A percentile compares a stretch with the other conserved stretches of the same genome.
Conservation (phyloP, 306 rosid species). For the Acacia crassicarpa region DNA sequence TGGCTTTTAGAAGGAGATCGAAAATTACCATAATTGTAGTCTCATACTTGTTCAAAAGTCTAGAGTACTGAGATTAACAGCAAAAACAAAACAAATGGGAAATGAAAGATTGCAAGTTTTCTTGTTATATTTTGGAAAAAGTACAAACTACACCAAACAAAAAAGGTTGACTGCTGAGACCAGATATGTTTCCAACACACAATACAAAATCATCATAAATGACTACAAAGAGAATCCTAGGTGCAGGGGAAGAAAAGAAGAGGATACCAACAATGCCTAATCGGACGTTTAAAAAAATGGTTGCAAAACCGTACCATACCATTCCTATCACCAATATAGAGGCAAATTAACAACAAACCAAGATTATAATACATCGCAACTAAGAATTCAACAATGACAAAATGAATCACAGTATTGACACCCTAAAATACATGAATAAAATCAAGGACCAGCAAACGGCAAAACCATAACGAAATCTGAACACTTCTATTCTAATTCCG, state of each 20-base stretch:
- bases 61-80: background rate
- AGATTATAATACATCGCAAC: background rate
- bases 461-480: background rate
- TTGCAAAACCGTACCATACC: background rate
- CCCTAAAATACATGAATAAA: background rate
- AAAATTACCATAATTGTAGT: background rate
- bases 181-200: background rate
- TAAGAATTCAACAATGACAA: background rate
- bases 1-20: background rate
- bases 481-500: background rate
- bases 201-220: background rate
- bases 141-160: background rate
- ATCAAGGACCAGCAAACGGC: background rate
- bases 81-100: background rate
- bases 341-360: background rate
- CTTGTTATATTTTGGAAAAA: background rate
- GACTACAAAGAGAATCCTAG: background rate
- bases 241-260: background rate
- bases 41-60: background rate
- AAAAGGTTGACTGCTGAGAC: background rate
- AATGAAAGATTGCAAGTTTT: background rate
- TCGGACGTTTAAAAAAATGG: background rate
- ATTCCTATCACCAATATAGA: background rate
- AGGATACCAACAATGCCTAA: background rate
- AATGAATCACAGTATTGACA: background rate